Evolutionary conservation across 2,329 filamentous ascomycete species (phyloP).

Genomic region (Colletotrichum echinochloae): DNA sequence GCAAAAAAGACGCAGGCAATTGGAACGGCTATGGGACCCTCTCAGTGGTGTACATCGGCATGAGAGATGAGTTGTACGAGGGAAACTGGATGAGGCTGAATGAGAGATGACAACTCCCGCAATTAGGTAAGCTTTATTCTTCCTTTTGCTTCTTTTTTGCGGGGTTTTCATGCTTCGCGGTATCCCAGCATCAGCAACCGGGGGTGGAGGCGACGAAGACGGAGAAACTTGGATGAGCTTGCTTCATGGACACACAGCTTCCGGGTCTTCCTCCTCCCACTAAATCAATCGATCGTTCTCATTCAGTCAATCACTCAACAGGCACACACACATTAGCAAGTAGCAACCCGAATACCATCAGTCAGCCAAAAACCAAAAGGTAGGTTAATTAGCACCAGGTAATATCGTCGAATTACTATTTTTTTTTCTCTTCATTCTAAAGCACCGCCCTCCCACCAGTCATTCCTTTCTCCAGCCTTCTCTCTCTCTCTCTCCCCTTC

Average conservation of each 20-base stretch:
- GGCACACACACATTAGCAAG: not conserved
- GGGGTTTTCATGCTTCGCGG: not conserved
- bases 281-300: not conserved
- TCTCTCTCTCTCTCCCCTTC: not conserved
- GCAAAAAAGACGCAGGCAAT: constrained; percentile 13
- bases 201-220: constrained; percentile 18
- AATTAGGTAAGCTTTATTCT: constrained; percentile 20
- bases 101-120: too few relatives aligned
- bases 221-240: constrained; percentile 24
- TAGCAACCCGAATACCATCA: not conserved
- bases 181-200: not conserved
- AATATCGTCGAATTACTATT: not conserved
- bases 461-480: not conserved
- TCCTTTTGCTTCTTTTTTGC: too few relatives aligned
- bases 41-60: too few relatives aligned
- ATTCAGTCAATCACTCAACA: not conserved
- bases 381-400: not conserved
- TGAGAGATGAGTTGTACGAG: too few relatives aligned
- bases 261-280: not conserved
- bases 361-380: constrained; percentile 1
- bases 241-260: not conserved
- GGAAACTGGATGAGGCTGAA: too few relatives aligned
- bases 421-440: constrained; percentile 12
- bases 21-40: constrained; percentile 32
- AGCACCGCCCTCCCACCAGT: constrained; percentile 8